Percentiles rank a stretch among this genome's conserved stretches.
Conservation (phyloP, 805 yeast genomes). For the Candida golubevii region DNA sequence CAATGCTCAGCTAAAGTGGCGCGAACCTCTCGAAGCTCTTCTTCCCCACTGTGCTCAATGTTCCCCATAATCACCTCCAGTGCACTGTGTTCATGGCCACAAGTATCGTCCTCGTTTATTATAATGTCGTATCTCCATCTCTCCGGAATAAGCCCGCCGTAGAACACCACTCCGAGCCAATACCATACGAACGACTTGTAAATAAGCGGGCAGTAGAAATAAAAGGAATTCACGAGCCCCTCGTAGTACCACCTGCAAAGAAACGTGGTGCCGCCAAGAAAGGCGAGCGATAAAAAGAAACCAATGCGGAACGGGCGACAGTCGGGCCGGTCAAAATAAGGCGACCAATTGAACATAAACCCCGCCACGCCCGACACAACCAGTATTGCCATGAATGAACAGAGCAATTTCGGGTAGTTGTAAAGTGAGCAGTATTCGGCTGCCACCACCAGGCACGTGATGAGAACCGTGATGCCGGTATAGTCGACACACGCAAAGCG, state of each 20-base stretch:
- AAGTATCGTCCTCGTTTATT: constrained; percentile 40
- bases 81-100: constrained; percentile 20
- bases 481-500: constrained; percentile 92
- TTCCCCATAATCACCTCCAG: constrained; percentile 32
- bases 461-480: constrained; percentile 86
- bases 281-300: constrained; percentile 76
- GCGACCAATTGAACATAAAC: constrained; percentile 84
- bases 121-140: constrained; percentile 72
- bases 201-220: constrained; percentile 61
- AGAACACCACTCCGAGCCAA: constrained; percentile 76
- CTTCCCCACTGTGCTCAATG: constrained; percentile 35
- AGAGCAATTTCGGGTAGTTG: constrained; percentile 48
- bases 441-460: constrained; percentile 83
- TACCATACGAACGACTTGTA: constrained; percentile 72
- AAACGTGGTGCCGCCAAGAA: constrained; percentile 67
- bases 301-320: constrained; percentile 72
- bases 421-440: constrained; percentile 78
- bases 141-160: constrained; percentile 87
- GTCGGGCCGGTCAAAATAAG: constrained; percentile 83
- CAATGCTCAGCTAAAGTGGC: constrained; percentile 20
- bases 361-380: constrained; percentile 67
- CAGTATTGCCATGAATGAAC: constrained; percentile 56
- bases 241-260: constrained; percentile 49
- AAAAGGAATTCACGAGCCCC: constrained; percentile 50
- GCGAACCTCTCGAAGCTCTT: constrained; percentile 32